phyloP scores from a whole-genome alignment of 208 protist genomes.

The Naegleria gruberi region DNA sequence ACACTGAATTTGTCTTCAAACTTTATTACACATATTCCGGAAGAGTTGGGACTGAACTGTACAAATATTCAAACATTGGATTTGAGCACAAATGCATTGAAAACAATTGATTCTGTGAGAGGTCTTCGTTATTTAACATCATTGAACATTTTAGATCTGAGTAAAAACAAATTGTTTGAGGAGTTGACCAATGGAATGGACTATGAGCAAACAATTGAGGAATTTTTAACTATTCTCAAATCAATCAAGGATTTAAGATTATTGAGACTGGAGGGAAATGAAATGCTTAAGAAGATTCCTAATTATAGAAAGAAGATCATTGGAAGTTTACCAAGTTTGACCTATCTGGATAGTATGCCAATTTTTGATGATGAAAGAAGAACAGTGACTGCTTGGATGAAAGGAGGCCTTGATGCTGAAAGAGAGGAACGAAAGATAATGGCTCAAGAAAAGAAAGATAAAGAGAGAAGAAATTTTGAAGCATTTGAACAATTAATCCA shows the following conservation, averaged over 20 bases:
- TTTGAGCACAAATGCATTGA: conserved; percentile 35
- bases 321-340: conserved; percentile 23
- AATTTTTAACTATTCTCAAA: background rate
- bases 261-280: conserved; percentile 39
- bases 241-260: conserved; percentile 29
- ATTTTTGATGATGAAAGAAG: conserved; percentile 42
- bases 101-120: conserved; percentile 3
- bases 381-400: conserved; percentile 31
- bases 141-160: conserved; percentile 38
- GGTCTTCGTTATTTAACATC: conserved; percentile 22
- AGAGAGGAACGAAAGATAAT: conserved; percentile 17
- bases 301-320: conserved; percentile 44
- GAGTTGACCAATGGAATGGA: background rate
- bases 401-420: conserved; percentile 31
- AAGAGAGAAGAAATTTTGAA: conserved; percentile 10
- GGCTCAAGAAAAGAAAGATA: conserved; percentile 6
- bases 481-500: conserved; percentile 6
- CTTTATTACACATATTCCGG: conserved; percentile 27
- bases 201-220: background rate
- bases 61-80: conserved; percentile 33
- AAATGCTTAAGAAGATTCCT: conserved; percentile 30
- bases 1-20: conserved; percentile 48
- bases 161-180: conserved; percentile 40
- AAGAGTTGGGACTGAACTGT: background rate
- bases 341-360: conserved; percentile 49